phyloP scores from a whole-genome alignment of 73 alveolate species.

The Paraurostyla sp. region DNA sequence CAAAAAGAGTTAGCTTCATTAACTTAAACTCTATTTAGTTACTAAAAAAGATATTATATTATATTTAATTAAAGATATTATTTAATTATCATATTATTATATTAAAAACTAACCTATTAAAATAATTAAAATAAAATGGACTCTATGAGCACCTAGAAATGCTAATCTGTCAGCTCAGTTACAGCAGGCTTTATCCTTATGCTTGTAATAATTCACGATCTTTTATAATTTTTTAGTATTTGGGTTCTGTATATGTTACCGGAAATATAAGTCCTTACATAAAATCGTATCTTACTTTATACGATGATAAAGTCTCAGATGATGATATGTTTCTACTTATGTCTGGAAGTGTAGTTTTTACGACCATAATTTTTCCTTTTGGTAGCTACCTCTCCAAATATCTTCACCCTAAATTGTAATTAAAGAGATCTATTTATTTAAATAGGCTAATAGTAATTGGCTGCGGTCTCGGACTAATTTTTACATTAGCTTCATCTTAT shows the following conservation, averaged over 20 bases:
- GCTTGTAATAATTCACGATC: neutral
- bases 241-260: slow-evolving; percentile 15
- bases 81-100: no score
- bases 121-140: no score
- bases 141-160: no score
- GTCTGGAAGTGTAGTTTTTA: neutral
- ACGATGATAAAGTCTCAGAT: neutral
- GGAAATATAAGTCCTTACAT: slow-evolving; percentile 26
- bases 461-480: neutral
- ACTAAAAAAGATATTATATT: no score
- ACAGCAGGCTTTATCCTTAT: slow-evolving; percentile 17
- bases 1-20: no score
- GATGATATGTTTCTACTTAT: neutral
- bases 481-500: slow-evolving; percentile 5
- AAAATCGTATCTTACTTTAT: neutral
- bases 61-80: no score
- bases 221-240: neutral
- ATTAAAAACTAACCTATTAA: no score
- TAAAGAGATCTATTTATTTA: neutral
- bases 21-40: no score
- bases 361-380: slow-evolving; percentile 6
- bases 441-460: slow-evolving; percentile 7
- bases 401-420: slow-evolving; percentile 6
- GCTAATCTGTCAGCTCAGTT: no score
- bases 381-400: slow-evolving; percentile 22